Base-by-base conservation (phyloP, 208 protist species). In the Blechomonas ayalai region DNA sequence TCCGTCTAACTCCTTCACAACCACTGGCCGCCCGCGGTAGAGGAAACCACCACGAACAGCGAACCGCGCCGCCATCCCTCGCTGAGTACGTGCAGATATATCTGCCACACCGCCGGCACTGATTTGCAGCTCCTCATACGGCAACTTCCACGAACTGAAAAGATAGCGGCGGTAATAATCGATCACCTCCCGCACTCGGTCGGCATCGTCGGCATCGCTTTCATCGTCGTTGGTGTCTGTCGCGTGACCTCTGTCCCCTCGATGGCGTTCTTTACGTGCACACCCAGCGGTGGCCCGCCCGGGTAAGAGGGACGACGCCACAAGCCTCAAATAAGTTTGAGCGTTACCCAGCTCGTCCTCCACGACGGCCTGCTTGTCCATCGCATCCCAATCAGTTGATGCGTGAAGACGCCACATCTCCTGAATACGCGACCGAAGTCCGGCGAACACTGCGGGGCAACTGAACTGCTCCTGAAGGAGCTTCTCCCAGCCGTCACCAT, bases 371-470 rank as follows among this genome's bases (percentile, higher is more conserved):
- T 28, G 33, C 8, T 38, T 15, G 18, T 61, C 46, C 32, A 85
- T 67, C 19, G 43, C 59, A 4, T 16, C 43, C 73, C 74, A 82
- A 32, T 43, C 32, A 7, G 33, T 51, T 32, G 56, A 68, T 20
- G 64, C 73, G 38, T 88, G 77, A 44, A 87, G 59, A 10, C 48
- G 52, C 75, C 82, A 91, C 16, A 77, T 72, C 19, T 25, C 23
- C 45, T 45, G 41, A 19, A 80, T 51, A n/a, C 75, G 70, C 18
- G 62, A 50, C 39, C 70, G 64, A 2, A 76, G 29, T 20, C 37
- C 52, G 0, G 19, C 46, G 42, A 91, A 91, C 26, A 67, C 43
- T 1, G 33, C 34, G 6, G 38, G 52, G 46, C 70, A 72, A 20
- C 68, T 76, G 45, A 87, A 82, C 44, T 65, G 46, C 13, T 64